Evolutionary conservation across 805 yeast species (phyloP).

Genomic region (Kurtzmaniella fragi): DNA sequence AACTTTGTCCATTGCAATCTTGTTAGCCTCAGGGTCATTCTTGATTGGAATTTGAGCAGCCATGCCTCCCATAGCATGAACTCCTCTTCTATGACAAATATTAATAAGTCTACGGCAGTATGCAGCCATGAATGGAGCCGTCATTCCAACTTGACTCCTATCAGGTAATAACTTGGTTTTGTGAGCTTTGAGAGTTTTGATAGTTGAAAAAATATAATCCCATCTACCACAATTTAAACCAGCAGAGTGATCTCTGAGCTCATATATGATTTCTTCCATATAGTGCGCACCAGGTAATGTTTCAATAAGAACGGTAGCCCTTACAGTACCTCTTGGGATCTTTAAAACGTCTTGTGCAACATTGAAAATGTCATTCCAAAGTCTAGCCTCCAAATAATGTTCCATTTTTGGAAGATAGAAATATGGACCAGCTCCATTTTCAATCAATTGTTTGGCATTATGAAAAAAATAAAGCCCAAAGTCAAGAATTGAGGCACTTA

Average conservation of each 20-base stretch:
- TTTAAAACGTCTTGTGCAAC: conserved; percentile 69
- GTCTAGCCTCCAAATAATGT: conserved; percentile 74
- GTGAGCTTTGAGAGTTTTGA: conserved; percentile 68
- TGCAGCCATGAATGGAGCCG: conserved; percentile 74
- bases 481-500: conserved; percentile 15
- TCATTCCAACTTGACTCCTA: conserved; percentile 75
- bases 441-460: conserved; percentile 59
- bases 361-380: conserved; percentile 79
- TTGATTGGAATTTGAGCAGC: conserved; percentile 85
- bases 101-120: conserved; percentile 70
- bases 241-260: conserved; percentile 69
- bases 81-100: conserved; percentile 72
- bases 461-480: conserved; percentile 41
- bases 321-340: conserved; percentile 69
- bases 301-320: conserved; percentile 79
- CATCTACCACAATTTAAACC: conserved; percentile 88
- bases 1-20: conserved; percentile 66
- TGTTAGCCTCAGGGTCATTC: conserved; percentile 58
- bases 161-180: conserved; percentile 69
- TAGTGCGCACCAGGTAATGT: conserved; percentile 84
- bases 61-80: conserved; percentile 89
- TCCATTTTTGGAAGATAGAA: conserved; percentile 84
- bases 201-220: conserved; percentile 82
- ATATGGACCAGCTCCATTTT: conserved; percentile 73
- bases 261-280: conserved; percentile 78